Evolutionary conservation across 441 rosid genomes (phyloP), one percentile per base, ranked within the genome.

Genomic region (Viola pubescens): DNA sequence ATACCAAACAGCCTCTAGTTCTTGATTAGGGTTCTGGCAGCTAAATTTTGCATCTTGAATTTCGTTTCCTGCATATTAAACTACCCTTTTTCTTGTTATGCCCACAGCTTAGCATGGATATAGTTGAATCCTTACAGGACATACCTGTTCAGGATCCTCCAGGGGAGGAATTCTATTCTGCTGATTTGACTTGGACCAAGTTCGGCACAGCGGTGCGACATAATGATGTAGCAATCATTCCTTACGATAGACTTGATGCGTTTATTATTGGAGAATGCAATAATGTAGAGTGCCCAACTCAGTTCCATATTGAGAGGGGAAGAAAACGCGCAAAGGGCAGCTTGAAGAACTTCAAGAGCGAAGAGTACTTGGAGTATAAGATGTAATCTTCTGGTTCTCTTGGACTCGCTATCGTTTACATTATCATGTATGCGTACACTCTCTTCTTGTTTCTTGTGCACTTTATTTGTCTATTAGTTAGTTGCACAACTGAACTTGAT

Each of bases 201-300:
- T 87, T 81, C 47, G 98, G 95, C 49, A 79, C 88, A n/a, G 62
- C 77, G 5, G 95, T 89, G 73, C 95, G 70, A 66, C 80, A 85
- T 68, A 94, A 89, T 57, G 85, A 82, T 37, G 87, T 87, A n/a
- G 98, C 97, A 7, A 76, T 91, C 48, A 85, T 91, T 61, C 94
- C 97, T 6, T 85, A 84, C 67, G 74, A 76, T 7, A 82, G 87
- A 10, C 87, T 84, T 55, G 91, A 89, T 64, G 73, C 83, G 14
- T 92, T 89, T 70, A 85, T 92, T 52, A 87, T 87, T 55, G 98
- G 98, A 62, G 98, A 92, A 77, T 87, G 97, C 81, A 76, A 85
- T 12, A 91, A 77, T 69, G 79, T 81, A 1, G 89, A 91, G 61
- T 82, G 76, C 70, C 98, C 98, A 0, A 91, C 97, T 0, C 82